phyloP scores from a whole-genome alignment of 371 early-diverging fungal genomes.

The Syncephalastrum monosporum region DNA sequence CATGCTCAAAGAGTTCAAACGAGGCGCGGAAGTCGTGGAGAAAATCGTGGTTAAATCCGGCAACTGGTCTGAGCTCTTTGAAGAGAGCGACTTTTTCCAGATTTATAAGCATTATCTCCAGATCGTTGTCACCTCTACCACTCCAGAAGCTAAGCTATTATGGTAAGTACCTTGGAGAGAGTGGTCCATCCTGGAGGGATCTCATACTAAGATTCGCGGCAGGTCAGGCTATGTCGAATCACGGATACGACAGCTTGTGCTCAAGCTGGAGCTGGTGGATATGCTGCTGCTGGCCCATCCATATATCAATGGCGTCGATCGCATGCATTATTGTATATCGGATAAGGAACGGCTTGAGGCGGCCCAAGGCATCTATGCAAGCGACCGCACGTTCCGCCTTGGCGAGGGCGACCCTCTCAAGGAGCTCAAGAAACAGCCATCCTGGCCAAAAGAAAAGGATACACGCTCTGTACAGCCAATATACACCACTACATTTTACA shows the following conservation, averaged over 20 bases:
- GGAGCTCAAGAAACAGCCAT: slow-evolving; percentile 22
- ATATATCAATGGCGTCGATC: slow-evolving; percentile 84
- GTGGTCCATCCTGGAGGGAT: slow-evolving; percentile 4
- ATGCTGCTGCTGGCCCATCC: slow-evolving; percentile 84
- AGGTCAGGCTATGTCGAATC: slow-evolving; percentile 94
- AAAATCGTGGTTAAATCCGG: slow-evolving; percentile 59
- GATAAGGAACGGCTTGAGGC: slow-evolving; percentile 65
- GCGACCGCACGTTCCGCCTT: slow-evolving; percentile 28
- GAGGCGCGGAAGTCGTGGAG: slow-evolving; percentile 66
- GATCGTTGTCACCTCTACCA: slow-evolving; percentile 76
- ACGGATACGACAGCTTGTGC: slow-evolving; percentile 86
- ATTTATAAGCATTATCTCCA: slow-evolving; percentile 91
- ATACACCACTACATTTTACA: slow-evolving; percentile 84
- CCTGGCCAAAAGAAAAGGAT: slow-evolving; percentile 17
- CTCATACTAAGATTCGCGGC: not conserved
- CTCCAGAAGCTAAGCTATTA: slow-evolving; percentile 66
- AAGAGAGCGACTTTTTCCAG: slow-evolving; percentile 86
- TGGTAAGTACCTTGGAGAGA: slow-evolving; percentile 44
- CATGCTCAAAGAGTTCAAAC: slow-evolving; percentile 83
- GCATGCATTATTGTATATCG: slow-evolving; percentile 54
- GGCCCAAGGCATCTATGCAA: slow-evolving; percentile 57
- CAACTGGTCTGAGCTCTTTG: slow-evolving; percentile 72
- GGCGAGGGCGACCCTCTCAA: slow-evolving; percentile 27
- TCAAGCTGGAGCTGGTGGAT: slow-evolving; percentile 83
- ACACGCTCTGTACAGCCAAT: slow-evolving; percentile 25